A percentile compares a stretch with the other conserved stretches of the same genome.
These are phyloP conservation scores for Neofusicoccum kwambonambiense DNA, from an alignment of 2,329 filamentous ascomycete species.

Conservation along the genomic window DNA sequence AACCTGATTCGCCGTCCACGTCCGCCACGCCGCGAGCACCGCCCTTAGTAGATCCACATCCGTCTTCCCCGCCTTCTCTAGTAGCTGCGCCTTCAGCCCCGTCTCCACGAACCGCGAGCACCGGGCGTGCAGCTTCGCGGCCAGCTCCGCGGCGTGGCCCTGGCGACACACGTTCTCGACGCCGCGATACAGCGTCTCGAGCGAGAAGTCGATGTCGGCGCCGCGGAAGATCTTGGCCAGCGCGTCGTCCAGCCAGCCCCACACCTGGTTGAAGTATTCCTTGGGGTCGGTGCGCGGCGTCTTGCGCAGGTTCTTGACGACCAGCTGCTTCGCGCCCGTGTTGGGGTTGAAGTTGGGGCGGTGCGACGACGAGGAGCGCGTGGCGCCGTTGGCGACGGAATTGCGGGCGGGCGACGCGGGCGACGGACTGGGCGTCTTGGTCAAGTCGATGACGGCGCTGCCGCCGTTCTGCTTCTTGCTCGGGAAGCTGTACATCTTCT, in stretches of 20 bases:
- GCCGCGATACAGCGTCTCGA: slow-evolving; percentile 85
- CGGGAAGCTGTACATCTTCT: slow-evolving; percentile 54
- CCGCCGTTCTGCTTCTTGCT: slow-evolving; percentile 34
- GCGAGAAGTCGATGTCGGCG: slow-evolving; percentile 60
- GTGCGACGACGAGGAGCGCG: slow-evolving; percentile 26
- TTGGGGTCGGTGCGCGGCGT: slow-evolving; percentile 65
- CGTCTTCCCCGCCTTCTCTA: slow-evolving; percentile 55
- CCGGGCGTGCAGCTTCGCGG: slow-evolving; percentile 62
- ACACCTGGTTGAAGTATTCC: slow-evolving; percentile 74
- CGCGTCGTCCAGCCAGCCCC: slow-evolving; percentile 71
- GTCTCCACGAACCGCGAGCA: slow-evolving; percentile 64
- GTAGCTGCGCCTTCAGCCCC: slow-evolving; percentile 58
- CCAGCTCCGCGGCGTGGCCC: slow-evolving; percentile 67
- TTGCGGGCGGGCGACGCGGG: slow-evolving; percentile 21
- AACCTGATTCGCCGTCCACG: slow-evolving; percentile 76
- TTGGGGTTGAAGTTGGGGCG: slow-evolving; percentile 65
- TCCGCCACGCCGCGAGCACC: slow-evolving; percentile 65
- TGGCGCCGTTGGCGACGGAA: background rate
- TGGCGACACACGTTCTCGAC: slow-evolving; percentile 90
- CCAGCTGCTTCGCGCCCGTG: slow-evolving; percentile 75
- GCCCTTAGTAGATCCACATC: slow-evolving; percentile 64
- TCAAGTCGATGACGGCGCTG: slow-evolving; percentile 43
- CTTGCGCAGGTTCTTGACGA: slow-evolving; percentile 87
- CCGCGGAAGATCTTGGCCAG: slow-evolving; percentile 71
- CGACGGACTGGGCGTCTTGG: slow-evolving; percentile 34